Percentiles rank a stretch among this genome's conserved stretches.
These are phyloP conservation scores for Ascosphaera aggregata DNA, from an alignment of 2,329 filamentous ascomycete genomes.

Conservation along the genomic window DNA sequence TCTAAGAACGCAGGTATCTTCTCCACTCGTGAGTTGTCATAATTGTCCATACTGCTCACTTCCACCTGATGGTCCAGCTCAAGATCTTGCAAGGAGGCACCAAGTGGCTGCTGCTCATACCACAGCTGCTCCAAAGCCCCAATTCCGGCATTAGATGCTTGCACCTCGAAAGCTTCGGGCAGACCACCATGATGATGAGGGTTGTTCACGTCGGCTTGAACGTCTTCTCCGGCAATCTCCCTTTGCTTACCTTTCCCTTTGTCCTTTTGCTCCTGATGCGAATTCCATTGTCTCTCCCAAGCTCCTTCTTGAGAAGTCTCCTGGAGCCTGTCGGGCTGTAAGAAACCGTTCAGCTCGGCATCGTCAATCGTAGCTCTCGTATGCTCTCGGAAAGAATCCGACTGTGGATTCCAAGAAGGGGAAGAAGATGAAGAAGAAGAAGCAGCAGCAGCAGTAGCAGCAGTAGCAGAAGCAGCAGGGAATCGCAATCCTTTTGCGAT, in stretches of 20 bases:
- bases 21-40: not conserved
- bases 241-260: not conserved
- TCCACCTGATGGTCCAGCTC: not conserved
- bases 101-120: not conserved
- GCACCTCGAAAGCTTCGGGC: not conserved
- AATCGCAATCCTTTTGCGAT: not conserved
- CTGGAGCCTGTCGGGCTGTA: not conserved
- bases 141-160: not conserved
- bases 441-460: too few species aligned
- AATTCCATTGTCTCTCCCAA: not conserved
- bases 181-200: not conserved
- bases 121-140: not conserved
- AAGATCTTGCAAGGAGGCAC: not conserved
- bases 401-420: not conserved
- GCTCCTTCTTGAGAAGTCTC: not conserved
- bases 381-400: not conserved
- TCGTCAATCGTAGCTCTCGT: not conserved
- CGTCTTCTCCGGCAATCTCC: not conserved
- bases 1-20: not conserved
- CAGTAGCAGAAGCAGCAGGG: not conserved
- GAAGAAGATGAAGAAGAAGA: too few species aligned
- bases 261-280: not conserved
- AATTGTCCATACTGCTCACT: not conserved
- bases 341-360: not conserved
- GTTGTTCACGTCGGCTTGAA: not conserved